These are phyloP conservation scores for Apiotrichum laibachii DNA, from an alignment of 1,284 basidiomycete species.

Conservation along the genomic window DNA sequence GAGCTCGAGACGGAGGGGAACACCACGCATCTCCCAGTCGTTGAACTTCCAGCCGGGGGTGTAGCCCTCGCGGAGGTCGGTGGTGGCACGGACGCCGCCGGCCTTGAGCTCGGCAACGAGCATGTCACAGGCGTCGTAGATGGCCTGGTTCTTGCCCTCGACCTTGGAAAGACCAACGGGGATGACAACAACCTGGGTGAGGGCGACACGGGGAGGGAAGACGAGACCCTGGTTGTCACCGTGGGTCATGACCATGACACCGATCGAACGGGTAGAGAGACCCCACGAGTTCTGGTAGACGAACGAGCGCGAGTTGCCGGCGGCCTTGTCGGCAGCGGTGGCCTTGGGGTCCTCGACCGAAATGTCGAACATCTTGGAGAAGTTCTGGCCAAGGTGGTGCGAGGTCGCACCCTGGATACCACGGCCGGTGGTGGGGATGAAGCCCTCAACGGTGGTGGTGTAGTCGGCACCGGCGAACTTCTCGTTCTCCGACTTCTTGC, in stretches of 20 bases:
- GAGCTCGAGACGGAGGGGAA: conserved; percentile 93
- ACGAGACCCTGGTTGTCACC: conserved; percentile 97
- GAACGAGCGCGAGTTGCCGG: conserved; percentile 59
- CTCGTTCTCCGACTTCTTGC: conserved; percentile 98
- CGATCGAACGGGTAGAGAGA: conserved; percentile 90
- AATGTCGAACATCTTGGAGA: conserved; percentile 98
- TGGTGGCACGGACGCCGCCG: conserved; percentile 77
- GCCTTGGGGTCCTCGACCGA: conserved; percentile 80
- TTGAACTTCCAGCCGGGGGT: conserved; percentile 99
- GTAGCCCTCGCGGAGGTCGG: conserved; percentile 90
- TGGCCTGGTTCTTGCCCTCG: conserved; percentile 59
- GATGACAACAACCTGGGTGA: conserved; percentile 84
- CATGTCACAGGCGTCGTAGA: conserved; percentile 75
- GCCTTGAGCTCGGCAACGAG: conserved; percentile 69
- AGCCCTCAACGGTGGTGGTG: conserved; percentile 97
- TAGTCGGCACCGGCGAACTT: conserved; percentile 98
- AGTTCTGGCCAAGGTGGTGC: conserved; percentile 98
- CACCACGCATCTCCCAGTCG: conserved; percentile 99
- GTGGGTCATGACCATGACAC: conserved; percentile 99
- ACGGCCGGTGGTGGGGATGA: conserved; percentile 93
- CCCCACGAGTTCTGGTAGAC: conserved; percentile 99
- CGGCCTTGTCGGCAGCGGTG: conserved; percentile 25
- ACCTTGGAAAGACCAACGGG: conserved; percentile 79
- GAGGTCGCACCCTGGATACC: conserved; percentile 98
- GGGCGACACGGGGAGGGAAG: conserved; percentile 91